phyloP scores from a whole-genome alignment of 257 asterid species.

The Capsicum rhomboideum region DNA sequence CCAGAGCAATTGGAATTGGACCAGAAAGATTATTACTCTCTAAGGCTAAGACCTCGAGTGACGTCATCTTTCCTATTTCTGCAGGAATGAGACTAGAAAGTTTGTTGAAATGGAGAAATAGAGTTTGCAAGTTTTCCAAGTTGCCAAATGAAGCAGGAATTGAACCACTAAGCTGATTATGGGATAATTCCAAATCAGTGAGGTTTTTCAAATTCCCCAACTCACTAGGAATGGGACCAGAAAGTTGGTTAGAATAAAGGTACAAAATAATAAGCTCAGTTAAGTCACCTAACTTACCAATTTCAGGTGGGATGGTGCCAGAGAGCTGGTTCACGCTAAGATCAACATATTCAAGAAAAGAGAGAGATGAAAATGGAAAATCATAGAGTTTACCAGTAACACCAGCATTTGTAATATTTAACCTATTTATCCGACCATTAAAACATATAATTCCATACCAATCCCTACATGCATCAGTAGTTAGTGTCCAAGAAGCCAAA shows the following conservation, averaged over 20 bases:
- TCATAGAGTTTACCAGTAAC: constrained; percentile 2
- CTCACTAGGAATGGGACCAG: too few species aligned
- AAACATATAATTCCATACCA: constrained; percentile 20
- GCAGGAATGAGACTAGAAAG: too few species aligned
- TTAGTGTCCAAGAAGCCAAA: constrained; percentile 2
- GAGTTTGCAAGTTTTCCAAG: too few species aligned
- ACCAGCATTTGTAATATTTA: constrained; percentile 2
- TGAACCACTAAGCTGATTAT: too few species aligned
- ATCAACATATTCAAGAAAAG: constrained; percentile 14
- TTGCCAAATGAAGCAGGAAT: too few species aligned
- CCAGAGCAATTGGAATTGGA: not conserved
- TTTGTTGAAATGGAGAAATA: too few species aligned
- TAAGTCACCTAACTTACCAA: not conserved
- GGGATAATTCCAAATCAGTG: too few species aligned
- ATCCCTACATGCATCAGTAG: not conserved
- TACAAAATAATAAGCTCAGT: too few species aligned
- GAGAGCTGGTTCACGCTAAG: constrained; percentile 1
- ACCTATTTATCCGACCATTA: not conserved
- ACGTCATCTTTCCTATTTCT: not conserved
- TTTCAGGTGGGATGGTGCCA: not conserved
- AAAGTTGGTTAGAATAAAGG: too few species aligned
- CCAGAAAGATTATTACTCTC: not conserved
- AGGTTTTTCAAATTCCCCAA: too few species aligned
- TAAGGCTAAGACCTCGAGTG: not conserved
- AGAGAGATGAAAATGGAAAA: constrained; percentile 19